These are phyloP conservation scores for Hericium alpestre DNA, from an alignment of 768 basidiomycete genomes.

Conservation along the genomic window DNA sequence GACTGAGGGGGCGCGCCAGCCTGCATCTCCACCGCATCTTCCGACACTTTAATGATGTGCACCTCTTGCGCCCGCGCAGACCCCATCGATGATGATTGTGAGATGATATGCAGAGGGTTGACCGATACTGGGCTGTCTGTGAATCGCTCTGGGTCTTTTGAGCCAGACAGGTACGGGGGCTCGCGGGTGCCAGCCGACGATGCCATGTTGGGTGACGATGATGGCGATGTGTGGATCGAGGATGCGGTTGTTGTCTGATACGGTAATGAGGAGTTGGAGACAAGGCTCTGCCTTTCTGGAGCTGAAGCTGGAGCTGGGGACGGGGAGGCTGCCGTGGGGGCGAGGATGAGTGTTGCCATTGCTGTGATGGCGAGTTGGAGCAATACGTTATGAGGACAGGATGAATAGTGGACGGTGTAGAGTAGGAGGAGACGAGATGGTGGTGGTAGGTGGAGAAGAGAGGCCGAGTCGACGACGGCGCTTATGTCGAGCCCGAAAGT, in stretches of 20 bases:
- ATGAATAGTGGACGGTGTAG: too few species aligned
- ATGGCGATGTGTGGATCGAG: constrained; percentile 7
- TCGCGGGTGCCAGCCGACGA: constrained; percentile 8
- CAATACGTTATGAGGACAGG: too few species aligned
- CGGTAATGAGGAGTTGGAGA: constrained; percentile 2
- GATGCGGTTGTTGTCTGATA: not conserved
- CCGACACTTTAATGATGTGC: constrained; percentile 44
- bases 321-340: not conserved
- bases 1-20: constrained; percentile 25
- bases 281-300: constrained; percentile 4
- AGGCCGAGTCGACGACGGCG: not conserved
- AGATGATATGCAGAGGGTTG: constrained; percentile 26
- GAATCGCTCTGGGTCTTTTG: not conserved
- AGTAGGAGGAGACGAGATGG: not conserved
- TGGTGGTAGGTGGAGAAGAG: not conserved
- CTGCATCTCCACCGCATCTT: constrained; percentile 35
- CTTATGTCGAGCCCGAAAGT: not conserved
- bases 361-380: not conserved
- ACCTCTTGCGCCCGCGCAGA: constrained; percentile 30
- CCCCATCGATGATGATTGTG: constrained; percentile 12
- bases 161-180: too few species aligned
- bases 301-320: not conserved
- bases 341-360: constrained; percentile 2
- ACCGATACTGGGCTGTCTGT: constrained; percentile 6
- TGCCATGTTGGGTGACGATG: not conserved